Base-by-base conservation (phyloP, 345 rosid genomes). In the Salix brachista region DNA sequence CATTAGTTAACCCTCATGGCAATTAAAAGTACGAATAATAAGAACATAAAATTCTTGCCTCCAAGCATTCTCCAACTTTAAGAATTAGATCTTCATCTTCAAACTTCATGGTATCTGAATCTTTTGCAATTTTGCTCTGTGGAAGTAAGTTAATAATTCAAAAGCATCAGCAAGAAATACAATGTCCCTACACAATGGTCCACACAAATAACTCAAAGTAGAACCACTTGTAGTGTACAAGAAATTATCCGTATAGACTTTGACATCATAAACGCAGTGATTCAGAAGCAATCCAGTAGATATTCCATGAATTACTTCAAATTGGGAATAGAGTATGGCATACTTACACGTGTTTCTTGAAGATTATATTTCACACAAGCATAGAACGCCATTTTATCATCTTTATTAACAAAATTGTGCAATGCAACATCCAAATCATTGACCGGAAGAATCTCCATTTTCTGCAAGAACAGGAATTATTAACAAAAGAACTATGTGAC, bases 381-480 rank as follows among this genome's bases (percentile, higher is more conserved):
- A 86, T 87, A 89, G 82, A 96, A 96, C 39, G 99, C 98, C 87
- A 88, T 87, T 77, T 88, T 96, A 81, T 96, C 99, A 87, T 96
- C 99, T 84, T 96, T 96, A 79, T 90, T 91, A 72, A 96, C 98
- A 89, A 93, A 96, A 88, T 93, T 89, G 17, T 96, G 99, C 66
- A 96, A 84, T 7, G 99, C 99, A 81, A 86, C 89, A 85, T 91
- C 98, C 88, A 96, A 87, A 83, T 96, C 99, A 72, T 86, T 92
- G 87, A 96, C 98, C 1, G 99, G 97, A 83, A 93, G 97, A 82
- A 93, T 86, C 89, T 93, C 99, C 99, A 96, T 96, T 87, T 93
- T 96, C 99, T 95, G 93, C 87, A 76, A 56, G 73, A 82, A 18
- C 85, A 65, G 68, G 25, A 41, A 54, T 78, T 28, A 80, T 67